Base-by-base conservation (phyloP, 2,329 filamentous ascomycete genomes). In the Fusarium oligoseptatum region DNA sequence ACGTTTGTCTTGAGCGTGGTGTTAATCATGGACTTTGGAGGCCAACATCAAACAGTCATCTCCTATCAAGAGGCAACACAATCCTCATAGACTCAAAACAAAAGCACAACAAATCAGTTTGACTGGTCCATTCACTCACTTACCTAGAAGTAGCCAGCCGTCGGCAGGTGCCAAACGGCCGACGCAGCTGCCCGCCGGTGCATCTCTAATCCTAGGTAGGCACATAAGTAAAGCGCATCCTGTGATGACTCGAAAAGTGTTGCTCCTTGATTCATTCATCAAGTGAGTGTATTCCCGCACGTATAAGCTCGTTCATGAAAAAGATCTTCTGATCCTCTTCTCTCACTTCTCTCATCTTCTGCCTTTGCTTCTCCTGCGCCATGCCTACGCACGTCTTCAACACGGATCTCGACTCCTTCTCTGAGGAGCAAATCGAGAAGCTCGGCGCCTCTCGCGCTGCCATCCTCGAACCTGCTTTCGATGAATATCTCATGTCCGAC, bases 381-480 rank as follows among this genome's bases (percentile, higher is more conserved):
- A 74, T 75, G 72, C 20, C 58, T 3, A 52, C 24, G 4, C 60
- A 52, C n/a, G 45, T 67, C 34, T 6, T 69, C 27, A 60, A 74
- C 22, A 43, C 36, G 10, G 29, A 58, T 8, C 55, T 74, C 29
- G 58, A 55, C 15, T 39, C 24, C 4, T 34, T 74, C 3, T 34
- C 37, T 6, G 15, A 6, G 3, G 66, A 36, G 11, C 20, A 60
- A 11, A n/a, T 32, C 14, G 45, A 43, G 8, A 15, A 41, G 12
- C 66, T 75, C 9, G 6, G 41, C 17, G 27, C 36, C 6, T 22
- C 17, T 3, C 60, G 72, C 37, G n/a, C 48, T 15, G 41, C 55
- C 6, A n/a, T 72, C 0, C 66, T 79, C 6, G 57, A 66, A 14
- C 57, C 70, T 2, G 74, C 77, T 2, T 79, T 67, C 14, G 37